These are phyloP conservation scores for Hyparrhenia diplandra DNA, from an alignment of 176 grass and related monocot species.

Conservation along the genomic window DNA sequence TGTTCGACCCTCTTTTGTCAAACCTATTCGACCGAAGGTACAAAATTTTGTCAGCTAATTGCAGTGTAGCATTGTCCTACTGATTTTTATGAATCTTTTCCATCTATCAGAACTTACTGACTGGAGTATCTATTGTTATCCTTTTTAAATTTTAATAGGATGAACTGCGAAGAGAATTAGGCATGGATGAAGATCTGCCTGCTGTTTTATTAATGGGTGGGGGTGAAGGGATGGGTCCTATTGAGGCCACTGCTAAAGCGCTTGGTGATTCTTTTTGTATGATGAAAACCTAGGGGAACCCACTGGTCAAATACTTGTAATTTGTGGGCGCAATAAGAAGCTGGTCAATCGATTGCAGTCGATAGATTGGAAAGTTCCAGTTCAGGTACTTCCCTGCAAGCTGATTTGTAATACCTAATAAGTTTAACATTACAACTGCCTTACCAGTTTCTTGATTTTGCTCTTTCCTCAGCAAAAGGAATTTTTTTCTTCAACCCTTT, in stretches of 20 bases:
- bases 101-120: conserved; percentile 3
- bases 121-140: not conserved
- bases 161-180: conserved; percentile 81
- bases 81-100: not conserved
- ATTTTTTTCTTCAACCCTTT: conserved; percentile 1
- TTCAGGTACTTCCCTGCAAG: conserved; percentile 57
- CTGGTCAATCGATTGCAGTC: conserved; percentile 63
- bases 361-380: conserved; percentile 80
- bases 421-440: not conserved
- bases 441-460: conserved; percentile 6
- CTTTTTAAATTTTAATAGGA: conserved; percentile 60
- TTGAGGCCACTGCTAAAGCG: conserved; percentile 86
- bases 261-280: conserved; percentile 71
- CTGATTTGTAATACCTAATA: not conserved
- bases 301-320: conserved; percentile 85
- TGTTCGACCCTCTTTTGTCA: conserved; percentile 93
- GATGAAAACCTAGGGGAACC: conserved; percentile 64
- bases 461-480: not conserved
- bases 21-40: conserved; percentile 84
- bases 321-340: conserved; percentile 93
- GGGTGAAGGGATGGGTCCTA: conserved; percentile 99
- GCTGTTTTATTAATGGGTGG: conserved; percentile 93
- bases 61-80: not conserved
- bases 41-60: conserved; percentile 4
- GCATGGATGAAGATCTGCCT: conserved; percentile 89